Conservation (phyloP, 805 yeast genomes). For the Candida morakotiae region DNA sequence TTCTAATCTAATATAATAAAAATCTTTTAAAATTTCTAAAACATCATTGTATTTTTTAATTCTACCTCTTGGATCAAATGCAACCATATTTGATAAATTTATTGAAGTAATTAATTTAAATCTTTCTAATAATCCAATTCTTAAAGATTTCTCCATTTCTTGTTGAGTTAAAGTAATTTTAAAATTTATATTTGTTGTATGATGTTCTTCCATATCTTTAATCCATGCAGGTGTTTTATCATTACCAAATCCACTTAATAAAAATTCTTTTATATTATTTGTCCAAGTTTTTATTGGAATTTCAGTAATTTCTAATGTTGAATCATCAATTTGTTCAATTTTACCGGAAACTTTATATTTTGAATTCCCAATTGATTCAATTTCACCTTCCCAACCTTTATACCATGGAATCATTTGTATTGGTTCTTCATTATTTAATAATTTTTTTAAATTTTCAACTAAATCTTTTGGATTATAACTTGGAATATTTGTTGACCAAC, state of each 20-base stretch:
- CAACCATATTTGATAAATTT: slow-evolving; percentile 85
- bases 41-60: slow-evolving; percentile 77
- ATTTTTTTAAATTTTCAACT: slow-evolving; percentile 63
- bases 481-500: slow-evolving; percentile 95
- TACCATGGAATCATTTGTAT: slow-evolving; percentile 87
- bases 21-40: slow-evolving; percentile 77
- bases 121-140: slow-evolving; percentile 76
- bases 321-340: slow-evolving; percentile 76
- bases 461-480: slow-evolving; percentile 84
- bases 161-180: slow-evolving; percentile 68
- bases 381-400: slow-evolving; percentile 88
- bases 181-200: slow-evolving; percentile 75
- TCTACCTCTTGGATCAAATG: slow-evolving; percentile 86
- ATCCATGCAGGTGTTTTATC: slow-evolving; percentile 82
- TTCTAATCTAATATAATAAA: slow-evolving; percentile 81
- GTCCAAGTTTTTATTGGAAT: slow-evolving; percentile 94
- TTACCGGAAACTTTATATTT: slow-evolving; percentile 75
- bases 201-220: slow-evolving; percentile 93
- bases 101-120: slow-evolving; percentile 73
- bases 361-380: slow-evolving; percentile 61
- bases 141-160: slow-evolving; percentile 77
- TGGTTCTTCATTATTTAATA: slow-evolving; percentile 71
- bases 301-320: slow-evolving; percentile 84
- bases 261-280: slow-evolving; percentile 77
- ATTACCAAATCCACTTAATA: slow-evolving; percentile 71